These are phyloP conservation scores for Psilocybe azurescens DNA, from an alignment of 768 basidiomycete genomes.

Conservation along the genomic window DNA sequence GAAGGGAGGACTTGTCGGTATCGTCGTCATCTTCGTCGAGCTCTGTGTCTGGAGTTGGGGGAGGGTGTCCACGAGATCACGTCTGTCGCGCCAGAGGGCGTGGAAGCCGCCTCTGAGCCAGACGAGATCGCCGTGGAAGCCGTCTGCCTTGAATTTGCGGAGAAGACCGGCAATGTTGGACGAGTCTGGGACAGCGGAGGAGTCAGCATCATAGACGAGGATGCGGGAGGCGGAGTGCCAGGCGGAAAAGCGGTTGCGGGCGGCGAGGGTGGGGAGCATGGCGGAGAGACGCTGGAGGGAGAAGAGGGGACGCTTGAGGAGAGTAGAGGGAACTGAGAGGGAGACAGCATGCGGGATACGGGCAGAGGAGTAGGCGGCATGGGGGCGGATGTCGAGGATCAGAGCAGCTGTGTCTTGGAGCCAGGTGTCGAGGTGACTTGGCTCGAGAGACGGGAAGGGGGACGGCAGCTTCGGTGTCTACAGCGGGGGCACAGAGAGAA, in stretches of 20 bases:
- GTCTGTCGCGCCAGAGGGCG: slow-evolving; percentile 60
- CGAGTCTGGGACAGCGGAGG: slow-evolving; percentile 58
- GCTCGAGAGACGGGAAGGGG: slow-evolving; percentile 31
- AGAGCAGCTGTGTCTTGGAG: slow-evolving; percentile 50
- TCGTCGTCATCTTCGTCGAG: slow-evolving; percentile 57
- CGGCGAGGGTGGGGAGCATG: slow-evolving; percentile 73
- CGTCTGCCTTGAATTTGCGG: slow-evolving; percentile 69
- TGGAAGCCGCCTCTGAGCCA: slow-evolving; percentile 90
- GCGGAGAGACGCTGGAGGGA: slow-evolving; percentile 75
- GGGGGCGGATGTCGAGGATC: slow-evolving; percentile 88
- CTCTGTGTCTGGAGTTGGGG: slow-evolving; percentile 54
- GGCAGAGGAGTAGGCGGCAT: slow-evolving; percentile 69
- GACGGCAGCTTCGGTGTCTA: slow-evolving; percentile 12
- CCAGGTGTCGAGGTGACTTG: slow-evolving; percentile 33
- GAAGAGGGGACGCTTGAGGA: slow-evolving; percentile 90
- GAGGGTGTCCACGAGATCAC: slow-evolving; percentile 57
- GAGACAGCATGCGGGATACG: slow-evolving; percentile 77
- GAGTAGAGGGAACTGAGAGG: slow-evolving; percentile 91
- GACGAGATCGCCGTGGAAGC: slow-evolving; percentile 61
- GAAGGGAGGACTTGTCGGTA: slow-evolving; percentile 32
- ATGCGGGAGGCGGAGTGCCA: slow-evolving; percentile 69
- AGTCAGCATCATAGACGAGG: slow-evolving; percentile 88
- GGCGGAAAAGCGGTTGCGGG: slow-evolving; percentile 61
- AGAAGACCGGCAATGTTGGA: slow-evolving; percentile 76
- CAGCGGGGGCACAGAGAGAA: slow-evolving; percentile 19